Evolutionary conservation across 1,284 basidiomycete genomes (phyloP).

Genomic region (Cystobasidium pallidum): DNA sequence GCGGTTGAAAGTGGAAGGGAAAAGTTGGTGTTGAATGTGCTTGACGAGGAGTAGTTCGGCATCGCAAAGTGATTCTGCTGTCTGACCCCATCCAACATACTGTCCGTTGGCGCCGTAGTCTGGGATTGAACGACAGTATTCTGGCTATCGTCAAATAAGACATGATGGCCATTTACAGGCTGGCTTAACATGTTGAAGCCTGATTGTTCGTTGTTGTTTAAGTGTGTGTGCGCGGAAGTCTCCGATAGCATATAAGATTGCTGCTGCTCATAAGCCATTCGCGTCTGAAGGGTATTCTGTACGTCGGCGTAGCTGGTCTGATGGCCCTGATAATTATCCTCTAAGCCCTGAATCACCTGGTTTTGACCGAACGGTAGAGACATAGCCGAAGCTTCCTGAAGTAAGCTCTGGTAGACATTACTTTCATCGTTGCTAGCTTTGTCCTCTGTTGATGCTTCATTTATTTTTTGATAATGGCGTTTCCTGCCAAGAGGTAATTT

Average conservation of each 20-base stretch:
- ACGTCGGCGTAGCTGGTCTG: constrained; percentile 1
- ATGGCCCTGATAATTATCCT: neutral
- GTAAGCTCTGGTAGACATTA: neutral
- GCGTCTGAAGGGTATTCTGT: neutral
- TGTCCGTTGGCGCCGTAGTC: neutral
- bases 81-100: neutral
- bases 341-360: neutral
- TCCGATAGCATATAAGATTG: neutral
- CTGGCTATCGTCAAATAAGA: neutral
- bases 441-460: neutral
- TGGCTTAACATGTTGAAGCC: neutral
- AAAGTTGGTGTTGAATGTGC: constrained; percentile 1
- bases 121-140: neutral
- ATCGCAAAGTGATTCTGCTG: neutral
- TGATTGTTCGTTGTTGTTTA: neutral
- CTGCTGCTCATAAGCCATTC: constrained; percentile 11
- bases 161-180: neutral
- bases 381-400: neutral
- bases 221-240: neutral
- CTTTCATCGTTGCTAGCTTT: neutral
- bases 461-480: neutral
- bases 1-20: neutral
- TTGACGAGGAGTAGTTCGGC: neutral
- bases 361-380: neutral
- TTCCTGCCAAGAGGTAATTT: neutral